Evolutionary conservation across 495 filamentous ascomycete species (phyloP), one percentile per base, ranked within the genome.

Genomic region (Trichoderma parareesei): DNA sequence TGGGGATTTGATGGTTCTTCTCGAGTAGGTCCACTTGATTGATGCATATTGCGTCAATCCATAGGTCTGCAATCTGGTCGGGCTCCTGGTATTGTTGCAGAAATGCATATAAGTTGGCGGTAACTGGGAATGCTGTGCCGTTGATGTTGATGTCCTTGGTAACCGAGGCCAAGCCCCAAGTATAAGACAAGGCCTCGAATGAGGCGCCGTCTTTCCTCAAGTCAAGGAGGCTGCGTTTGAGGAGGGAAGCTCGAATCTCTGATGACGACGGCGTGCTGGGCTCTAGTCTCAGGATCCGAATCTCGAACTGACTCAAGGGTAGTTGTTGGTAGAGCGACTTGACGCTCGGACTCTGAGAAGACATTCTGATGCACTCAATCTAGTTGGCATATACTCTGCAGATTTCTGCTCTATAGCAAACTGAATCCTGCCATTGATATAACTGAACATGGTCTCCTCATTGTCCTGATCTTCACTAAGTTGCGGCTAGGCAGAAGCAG

Each of bases 1-100:
- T 40, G 7, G 60, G 60, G 37, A 61, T 61, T 11, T 61, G 60
- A 20, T 41, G 60, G 37, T 61, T 61, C 35, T 61, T 61, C 16
- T 61, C 60, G 14, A 61, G 13, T 11, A 35, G 14, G 35, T 61
- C 60, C 2, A 27, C 41, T 43, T 61, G 60, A 27, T 61, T 61
- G 27, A 61, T 41, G 40, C 60, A 61, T 20, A 61, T 41, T 20
- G 60, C 60, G 27, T 61, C 60, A 41, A 43, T 27, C 60, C 60
- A 61, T 9, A 61, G 33, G 8, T 43, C 37, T 35, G 11, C 37
- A 33, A 2, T 7, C 14, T 33, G 18, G 14, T 14, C 2, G 2
- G 20, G 5, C 20, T 57, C 49, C 49, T 33, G 49, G 11, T 33
- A 16, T 16, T 57, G 18, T 33, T 57, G 18, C 49, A 57, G 6